phyloP scores from a whole-genome alignment of 2,329 filamentous ascomycete genomes.

The Diaporthe longicolla region DNA sequence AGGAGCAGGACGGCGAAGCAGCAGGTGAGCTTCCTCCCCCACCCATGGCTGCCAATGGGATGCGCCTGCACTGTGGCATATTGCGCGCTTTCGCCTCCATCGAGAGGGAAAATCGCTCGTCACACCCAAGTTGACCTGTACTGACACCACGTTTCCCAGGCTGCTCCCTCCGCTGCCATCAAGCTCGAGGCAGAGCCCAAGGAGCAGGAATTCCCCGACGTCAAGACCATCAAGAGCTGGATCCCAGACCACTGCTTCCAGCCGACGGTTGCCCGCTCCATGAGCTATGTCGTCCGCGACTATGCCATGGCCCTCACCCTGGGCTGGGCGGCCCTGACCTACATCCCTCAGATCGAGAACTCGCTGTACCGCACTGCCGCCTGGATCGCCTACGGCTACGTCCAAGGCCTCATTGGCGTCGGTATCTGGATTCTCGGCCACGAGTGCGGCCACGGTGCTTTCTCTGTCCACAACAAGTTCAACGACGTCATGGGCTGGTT shows the following conservation, averaged over 20 bases:
- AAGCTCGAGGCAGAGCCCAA: slow-evolving; percentile 36
- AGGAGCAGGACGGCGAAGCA: slow-evolving; percentile 40
- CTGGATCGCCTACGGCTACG: slow-evolving; percentile 73
- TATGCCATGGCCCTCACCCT: slow-evolving; percentile 63
- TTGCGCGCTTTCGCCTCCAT: not conserved
- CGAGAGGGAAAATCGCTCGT: not conserved
- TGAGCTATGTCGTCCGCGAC: slow-evolving; percentile 71
- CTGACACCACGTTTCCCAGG: not conserved
- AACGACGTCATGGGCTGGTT: slow-evolving; percentile 75
- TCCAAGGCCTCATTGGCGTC: slow-evolving; percentile 76
- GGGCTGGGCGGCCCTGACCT: slow-evolving; percentile 65
- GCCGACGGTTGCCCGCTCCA: slow-evolving; percentile 64
- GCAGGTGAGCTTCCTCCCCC: slow-evolving; percentile 24
- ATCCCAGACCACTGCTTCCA: slow-evolving; percentile 75
- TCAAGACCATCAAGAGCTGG: slow-evolving; percentile 63
- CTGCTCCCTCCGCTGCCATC: slow-evolving; percentile 29
- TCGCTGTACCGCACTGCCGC: slow-evolving; percentile 59
- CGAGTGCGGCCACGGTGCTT: slow-evolving; percentile 79
- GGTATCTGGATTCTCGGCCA: slow-evolving; percentile 80
- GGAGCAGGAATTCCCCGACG: slow-evolving; percentile 57
- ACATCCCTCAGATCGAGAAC: slow-evolving; percentile 66
- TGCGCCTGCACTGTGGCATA: not conserved
- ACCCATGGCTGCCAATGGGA: not conserved
- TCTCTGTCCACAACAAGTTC: slow-evolving; percentile 68
- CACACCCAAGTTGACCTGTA: not conserved